These are phyloP conservation scores for Fusarium newnesense DNA, from an alignment of 2,329 filamentous ascomycete genomes.

Conservation along the genomic window DNA sequence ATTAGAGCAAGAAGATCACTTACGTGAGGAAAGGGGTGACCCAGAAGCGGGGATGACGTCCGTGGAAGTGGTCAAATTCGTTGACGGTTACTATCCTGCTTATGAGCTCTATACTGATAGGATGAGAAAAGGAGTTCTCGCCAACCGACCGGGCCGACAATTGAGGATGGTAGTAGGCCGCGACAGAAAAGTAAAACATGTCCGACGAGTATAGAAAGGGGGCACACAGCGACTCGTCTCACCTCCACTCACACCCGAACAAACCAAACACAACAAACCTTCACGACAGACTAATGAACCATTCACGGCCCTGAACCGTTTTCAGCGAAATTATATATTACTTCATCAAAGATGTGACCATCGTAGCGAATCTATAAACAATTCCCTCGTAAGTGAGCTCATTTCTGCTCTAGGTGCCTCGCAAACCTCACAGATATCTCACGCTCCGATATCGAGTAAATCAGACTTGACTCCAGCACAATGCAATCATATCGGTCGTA, in stretches of 20 bases:
- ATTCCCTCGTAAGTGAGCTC: slow-evolving; percentile 19
- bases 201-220: slow-evolving; percentile 56
- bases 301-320: slow-evolving; percentile 26
- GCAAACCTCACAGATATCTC: slow-evolving; percentile 27
- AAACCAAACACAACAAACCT: slow-evolving; percentile 5
- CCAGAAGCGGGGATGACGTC: slow-evolving; percentile 78
- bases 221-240: neutral
- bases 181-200: slow-evolving; percentile 68
- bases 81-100: slow-evolving; percentile 74
- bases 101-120: slow-evolving; percentile 75
- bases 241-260: neutral
- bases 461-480: slow-evolving; percentile 38
- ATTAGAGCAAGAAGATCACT: slow-evolving; percentile 78
- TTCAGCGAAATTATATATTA: slow-evolving; percentile 17
- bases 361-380: slow-evolving; percentile 24
- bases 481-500: slow-evolving; percentile 44
- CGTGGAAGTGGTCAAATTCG: slow-evolving; percentile 81
- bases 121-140: slow-evolving; percentile 67
- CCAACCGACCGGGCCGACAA: slow-evolving; percentile 62
- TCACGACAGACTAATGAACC: slow-evolving; percentile 36
- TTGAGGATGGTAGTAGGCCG: slow-evolving; percentile 70
- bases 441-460: slow-evolving; percentile 33
- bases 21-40: slow-evolving; percentile 71
- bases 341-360: slow-evolving; percentile 21
- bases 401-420: slow-evolving; percentile 19